Evolutionary conservation across 169 alveolate species (phyloP).

Genomic region (Cryptosporidium bovis): DNA sequence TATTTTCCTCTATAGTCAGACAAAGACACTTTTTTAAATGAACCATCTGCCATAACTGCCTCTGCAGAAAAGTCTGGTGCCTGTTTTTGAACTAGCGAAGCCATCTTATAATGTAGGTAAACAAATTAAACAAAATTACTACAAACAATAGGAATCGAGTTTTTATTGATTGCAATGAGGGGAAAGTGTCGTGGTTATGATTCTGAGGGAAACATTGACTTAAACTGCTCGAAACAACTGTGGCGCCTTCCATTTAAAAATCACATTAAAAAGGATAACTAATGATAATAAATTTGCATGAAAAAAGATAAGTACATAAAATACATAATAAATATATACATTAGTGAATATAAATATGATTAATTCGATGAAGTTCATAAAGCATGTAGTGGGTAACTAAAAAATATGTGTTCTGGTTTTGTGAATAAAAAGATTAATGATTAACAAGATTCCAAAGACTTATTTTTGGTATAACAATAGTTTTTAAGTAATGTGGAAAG

Average conservation of each 20-base stretch:
- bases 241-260: neutral
- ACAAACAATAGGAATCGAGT: neutral
- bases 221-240: too few species aligned
- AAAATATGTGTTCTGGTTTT: neutral
- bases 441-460: too few species aligned
- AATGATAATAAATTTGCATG: neutral
- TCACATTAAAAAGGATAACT: too few species aligned
- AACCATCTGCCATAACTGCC: conserved; percentile 94
- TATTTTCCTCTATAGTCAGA: conserved; percentile 94
- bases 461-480: neutral
- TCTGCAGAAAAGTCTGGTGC: conserved; percentile 97
- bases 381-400: neutral
- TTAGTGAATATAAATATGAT: neutral
- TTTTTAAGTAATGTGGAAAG: conserved; percentile 25
- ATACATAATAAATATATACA: neutral
- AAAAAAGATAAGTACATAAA: neutral
- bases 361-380: neutral
- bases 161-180: neutral
- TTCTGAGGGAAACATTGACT: neutral
- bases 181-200: neutral
- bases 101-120: neutral
- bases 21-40: conserved; percentile 90
- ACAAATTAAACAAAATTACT: neutral
- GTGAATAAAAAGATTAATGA: too few species aligned
- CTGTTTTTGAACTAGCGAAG: conserved; percentile 70